phyloP scores from a whole-genome alignment of 73 alveolate genomes.

The Paramecium bursaria region DNA sequence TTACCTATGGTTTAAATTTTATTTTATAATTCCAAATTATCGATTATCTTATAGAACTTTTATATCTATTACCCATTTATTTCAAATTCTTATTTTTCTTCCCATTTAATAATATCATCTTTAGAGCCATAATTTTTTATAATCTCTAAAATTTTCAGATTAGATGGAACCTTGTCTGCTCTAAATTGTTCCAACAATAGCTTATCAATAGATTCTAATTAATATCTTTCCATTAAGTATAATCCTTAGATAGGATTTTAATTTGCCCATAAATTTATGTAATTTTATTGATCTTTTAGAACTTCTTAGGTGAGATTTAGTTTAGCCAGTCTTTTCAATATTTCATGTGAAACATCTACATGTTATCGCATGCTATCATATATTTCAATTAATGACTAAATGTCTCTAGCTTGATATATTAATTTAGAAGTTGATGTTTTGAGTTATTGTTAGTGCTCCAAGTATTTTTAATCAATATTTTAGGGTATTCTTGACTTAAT shows the following conservation, averaged over 20 bases:
- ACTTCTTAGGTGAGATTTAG: not conserved
- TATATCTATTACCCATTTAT: not conserved
- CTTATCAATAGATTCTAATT: not conserved
- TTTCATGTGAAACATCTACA: constrained; percentile 22
- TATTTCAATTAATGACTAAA: constrained; percentile 6
- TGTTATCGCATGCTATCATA: not conserved
- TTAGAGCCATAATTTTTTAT: not conserved
- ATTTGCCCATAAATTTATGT: not conserved
- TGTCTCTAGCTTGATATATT: too few relatives aligned
- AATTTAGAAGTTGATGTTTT: too few relatives aligned
- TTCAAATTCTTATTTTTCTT: constrained; percentile 8
- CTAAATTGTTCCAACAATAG: not conserved
- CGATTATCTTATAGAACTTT: constrained; percentile 19
- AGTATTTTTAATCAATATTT: too few relatives aligned
- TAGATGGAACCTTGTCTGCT: not conserved
- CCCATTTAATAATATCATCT: not conserved
- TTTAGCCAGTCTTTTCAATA: not conserved
- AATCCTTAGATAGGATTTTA: not conserved
- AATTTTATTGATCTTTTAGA: not conserved
- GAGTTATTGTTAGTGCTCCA: too few relatives aligned
- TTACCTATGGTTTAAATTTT: not conserved
- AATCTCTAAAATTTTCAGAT: not conserved
- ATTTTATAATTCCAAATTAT: constrained; percentile 3
- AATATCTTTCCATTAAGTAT: not conserved
- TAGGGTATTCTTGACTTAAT: too few relatives aligned